phyloP scores from a whole-genome alignment of 768 basidiomycete genomes.

The Leucocoprinus leucothites region DNA sequence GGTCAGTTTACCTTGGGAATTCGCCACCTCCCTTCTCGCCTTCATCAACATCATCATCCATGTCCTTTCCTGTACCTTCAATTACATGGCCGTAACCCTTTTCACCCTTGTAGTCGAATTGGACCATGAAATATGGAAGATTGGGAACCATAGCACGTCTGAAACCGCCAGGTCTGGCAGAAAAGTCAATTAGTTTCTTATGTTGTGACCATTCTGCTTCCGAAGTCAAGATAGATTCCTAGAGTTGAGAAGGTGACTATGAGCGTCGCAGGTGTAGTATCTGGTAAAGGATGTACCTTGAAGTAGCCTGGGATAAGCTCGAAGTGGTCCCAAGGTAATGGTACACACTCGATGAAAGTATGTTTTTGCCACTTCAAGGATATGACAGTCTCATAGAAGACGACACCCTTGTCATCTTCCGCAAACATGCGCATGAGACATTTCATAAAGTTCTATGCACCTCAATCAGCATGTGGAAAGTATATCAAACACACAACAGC shows the following conservation, averaged over 20 bases:
- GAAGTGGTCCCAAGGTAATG: slow-evolving; percentile 84
- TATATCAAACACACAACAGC: not conserved
- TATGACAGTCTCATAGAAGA: slow-evolving; percentile 95
- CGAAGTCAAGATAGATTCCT: slow-evolving; percentile 93
- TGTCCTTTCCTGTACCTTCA: slow-evolving; percentile 77
- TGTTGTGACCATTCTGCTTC: slow-evolving; percentile 99
- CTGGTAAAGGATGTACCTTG: slow-evolving; percentile 46
- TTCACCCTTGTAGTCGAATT: slow-evolving; percentile 97
- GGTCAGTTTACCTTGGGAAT: slow-evolving; percentile 69
- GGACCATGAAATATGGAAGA: slow-evolving; percentile 98
- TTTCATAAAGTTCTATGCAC: slow-evolving; percentile 72
- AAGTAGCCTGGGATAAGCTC: slow-evolving; percentile 92
- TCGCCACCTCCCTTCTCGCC: slow-evolving; percentile 90
- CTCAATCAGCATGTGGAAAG: not conserved
- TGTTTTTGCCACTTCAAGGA: slow-evolving; percentile 86
- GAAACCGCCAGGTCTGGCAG: slow-evolving; percentile 87
- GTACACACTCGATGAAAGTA: slow-evolving; percentile 91
- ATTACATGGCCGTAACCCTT: slow-evolving; percentile 98
- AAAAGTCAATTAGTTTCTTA: slow-evolving; percentile 95
- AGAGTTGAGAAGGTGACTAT: not conserved
- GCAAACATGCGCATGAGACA: slow-evolving; percentile 95
- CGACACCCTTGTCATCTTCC: slow-evolving; percentile 87
- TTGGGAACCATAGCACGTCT: slow-evolving; percentile 94
- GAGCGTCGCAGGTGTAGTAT: not conserved
- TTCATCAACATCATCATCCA: slow-evolving; percentile 66